These are phyloP conservation scores for Aspergillus sp. DNA, from an alignment of 2,329 filamentous ascomycete genomes.

Conservation along the genomic window DNA sequence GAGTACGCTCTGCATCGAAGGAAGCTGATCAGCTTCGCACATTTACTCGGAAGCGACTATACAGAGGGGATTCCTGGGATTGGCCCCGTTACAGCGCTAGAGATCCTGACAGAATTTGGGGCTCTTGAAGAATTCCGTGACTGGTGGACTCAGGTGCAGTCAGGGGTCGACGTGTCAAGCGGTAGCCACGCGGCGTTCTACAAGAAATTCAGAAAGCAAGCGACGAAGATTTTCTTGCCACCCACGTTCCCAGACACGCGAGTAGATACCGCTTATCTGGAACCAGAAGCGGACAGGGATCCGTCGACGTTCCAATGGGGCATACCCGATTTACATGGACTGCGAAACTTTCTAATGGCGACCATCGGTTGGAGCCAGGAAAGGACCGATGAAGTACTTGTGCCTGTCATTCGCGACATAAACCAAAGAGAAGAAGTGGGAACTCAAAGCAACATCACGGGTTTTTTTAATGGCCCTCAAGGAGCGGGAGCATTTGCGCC, in stretches of 20 bases:
- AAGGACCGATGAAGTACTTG: conserved; percentile 89
- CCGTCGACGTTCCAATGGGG: conserved; percentile 89
- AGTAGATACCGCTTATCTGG: conserved; percentile 79
- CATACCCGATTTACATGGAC: conserved; percentile 83
- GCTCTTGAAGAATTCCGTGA: conserved; percentile 71
- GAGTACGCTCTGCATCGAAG: conserved; percentile 85
- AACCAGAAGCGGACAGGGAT: conserved; percentile 80
- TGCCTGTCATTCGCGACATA: conserved; percentile 95
- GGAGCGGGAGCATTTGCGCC: conserved; percentile 67
- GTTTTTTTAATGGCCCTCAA: conserved; percentile 72
- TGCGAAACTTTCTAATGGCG: conserved; percentile 80
- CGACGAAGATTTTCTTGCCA: conserved; percentile 82
- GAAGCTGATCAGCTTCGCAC: conserved; percentile 84
- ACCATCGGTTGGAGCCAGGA: conserved; percentile 94
- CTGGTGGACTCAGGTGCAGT: conserved; percentile 84
- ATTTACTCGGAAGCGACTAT: conserved; percentile 91
- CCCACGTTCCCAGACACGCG: conserved; percentile 73
- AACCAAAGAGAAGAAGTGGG: conserved; percentile 84
- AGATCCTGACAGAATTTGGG: conserved; percentile 89
- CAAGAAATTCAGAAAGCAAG: conserved; percentile 82
- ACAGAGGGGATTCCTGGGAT: conserved; percentile 88
- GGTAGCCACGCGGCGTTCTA: conserved; percentile 67
- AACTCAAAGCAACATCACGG: conserved; percentile 94
- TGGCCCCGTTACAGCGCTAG: conserved; percentile 89
- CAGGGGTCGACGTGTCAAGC: conserved; percentile 57